Conservation (phyloP, 2,329 filamentous ascomycete species). For the Venturia aucupariae region DNA sequence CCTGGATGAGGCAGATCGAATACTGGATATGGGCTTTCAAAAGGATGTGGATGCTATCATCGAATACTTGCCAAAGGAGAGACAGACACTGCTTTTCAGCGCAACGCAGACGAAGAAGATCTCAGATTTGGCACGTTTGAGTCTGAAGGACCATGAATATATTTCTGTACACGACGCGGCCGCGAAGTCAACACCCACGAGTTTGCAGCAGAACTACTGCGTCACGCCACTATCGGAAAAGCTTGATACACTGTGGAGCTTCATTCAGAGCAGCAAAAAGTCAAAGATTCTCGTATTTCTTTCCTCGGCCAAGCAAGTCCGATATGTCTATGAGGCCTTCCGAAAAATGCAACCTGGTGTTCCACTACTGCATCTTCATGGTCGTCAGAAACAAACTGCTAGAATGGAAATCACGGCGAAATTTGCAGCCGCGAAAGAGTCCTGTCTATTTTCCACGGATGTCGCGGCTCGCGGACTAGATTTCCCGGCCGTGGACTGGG, state of each 20-base stretch:
- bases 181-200: slow-evolving; percentile 67
- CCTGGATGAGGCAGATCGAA: slow-evolving; percentile 89
- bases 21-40: slow-evolving; percentile 97
- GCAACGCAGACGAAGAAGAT: slow-evolving; percentile 94
- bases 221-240: slow-evolving; percentile 79
- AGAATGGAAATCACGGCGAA: slow-evolving; percentile 78
- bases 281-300: slow-evolving; percentile 93
- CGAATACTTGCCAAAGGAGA: slow-evolving; percentile 73
- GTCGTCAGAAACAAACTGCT: slow-evolving; percentile 84
- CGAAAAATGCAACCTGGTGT: slow-evolving; percentile 91
- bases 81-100: slow-evolving; percentile 91
- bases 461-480: slow-evolving; percentile 90
- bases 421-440: slow-evolving; percentile 71
- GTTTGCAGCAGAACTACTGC: slow-evolving; percentile 84
- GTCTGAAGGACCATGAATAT: slow-evolving; percentile 85
- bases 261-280: slow-evolving; percentile 84
- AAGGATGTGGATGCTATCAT: slow-evolving; percentile 82
- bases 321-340: slow-evolving; percentile 90
- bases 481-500: slow-evolving; percentile 95
- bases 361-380: slow-evolving; percentile 83
- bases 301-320: slow-evolving; percentile 90
- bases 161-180: slow-evolving; percentile 86
- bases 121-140: slow-evolving; percentile 81
- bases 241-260: slow-evolving; percentile 84
- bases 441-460: slow-evolving; percentile 90